Evolutionary conservation across 2,329 filamentous ascomycete species (phyloP), one percentile per base, ranked within the genome.

Genomic region (Phoma sp.): DNA sequence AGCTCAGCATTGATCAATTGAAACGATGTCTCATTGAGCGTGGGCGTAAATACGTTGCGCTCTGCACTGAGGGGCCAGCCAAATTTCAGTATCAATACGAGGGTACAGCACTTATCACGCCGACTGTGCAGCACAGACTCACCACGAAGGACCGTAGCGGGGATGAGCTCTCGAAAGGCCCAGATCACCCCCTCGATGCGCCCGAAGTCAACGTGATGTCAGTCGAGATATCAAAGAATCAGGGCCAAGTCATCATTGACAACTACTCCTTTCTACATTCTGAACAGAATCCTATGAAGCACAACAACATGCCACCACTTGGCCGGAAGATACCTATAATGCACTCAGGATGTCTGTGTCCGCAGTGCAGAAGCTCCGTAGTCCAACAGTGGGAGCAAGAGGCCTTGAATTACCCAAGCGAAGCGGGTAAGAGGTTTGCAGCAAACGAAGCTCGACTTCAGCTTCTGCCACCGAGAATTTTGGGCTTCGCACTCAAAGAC

Each of bases 201-300:
- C 13, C 22, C 4, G 48, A 52, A 4, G 29, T 52, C 14, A 43
- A 52, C 25, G 23, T 55, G 4, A 55, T 23, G 3, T 39, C 32
- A 14, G 45, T 48, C 5, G 52, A 50, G 14, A 45, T 55, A 2
- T 29, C 18, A 6, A 46, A 41, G 7, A 45, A 39, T 11, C 47
- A 55, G 35, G 46, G 44, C 22, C 46, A 38, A n/a, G 52, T 55
- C 0, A 55, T 55, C n/a, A 40, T 55, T 13, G 52, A 55, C 27
- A 55, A 55, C 35, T 55, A 27, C 9, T 37, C 52, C 2, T 55
- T 55, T 27, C 33, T 50, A 22, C 43, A 40, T 22, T 55, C 52
- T 6, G 40, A 50, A 27, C 42, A 47, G 24, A 55, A 55, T n/a
- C 7, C 36, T 2, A 49, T 55, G 46, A 55, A 44, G 9, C 30